Conservation (phyloP, 139 green algal species). For the Volvox reticuliferus region DNA sequence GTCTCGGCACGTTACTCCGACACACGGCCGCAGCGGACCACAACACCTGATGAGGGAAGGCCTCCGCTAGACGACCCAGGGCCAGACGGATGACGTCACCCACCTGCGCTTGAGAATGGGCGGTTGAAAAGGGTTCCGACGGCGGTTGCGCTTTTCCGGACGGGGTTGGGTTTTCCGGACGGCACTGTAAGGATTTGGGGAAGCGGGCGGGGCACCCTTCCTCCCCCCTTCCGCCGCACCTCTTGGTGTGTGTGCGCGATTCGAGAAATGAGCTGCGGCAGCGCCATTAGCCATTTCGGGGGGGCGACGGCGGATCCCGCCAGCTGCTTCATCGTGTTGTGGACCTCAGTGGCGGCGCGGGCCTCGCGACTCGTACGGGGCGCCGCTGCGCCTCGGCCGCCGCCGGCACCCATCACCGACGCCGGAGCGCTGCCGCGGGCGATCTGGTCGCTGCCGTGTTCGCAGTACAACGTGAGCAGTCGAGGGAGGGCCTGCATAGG, state of each 20-base stretch:
- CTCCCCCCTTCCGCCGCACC: conserved; percentile 53
- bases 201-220: neutral
- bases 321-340: conserved; percentile 56
- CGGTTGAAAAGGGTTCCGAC: neutral
- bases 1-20: conserved; percentile 62
- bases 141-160: neutral
- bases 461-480: conserved; percentile 96
- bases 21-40: conserved; percentile 85
- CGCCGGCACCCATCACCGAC: neutral
- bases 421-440: neutral
- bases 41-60: conserved; percentile 81
- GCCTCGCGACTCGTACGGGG: conserved; percentile 22
- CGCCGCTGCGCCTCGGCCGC: conserved; percentile 15
- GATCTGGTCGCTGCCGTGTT: conserved; percentile 81
- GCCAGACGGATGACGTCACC: conserved; percentile 40
- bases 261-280: conserved; percentile 94
- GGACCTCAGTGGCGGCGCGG: conserved; percentile 32
- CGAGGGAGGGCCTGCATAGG: conserved; percentile 84
- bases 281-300: conserved; percentile 86
- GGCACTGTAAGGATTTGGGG: neutral
- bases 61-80: conserved; percentile 52
- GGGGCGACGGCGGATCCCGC: conserved; percentile 67
- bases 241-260: conserved; percentile 88
- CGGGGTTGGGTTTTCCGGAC: too few relatives aligned
- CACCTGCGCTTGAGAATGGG: neutral